These are phyloP conservation scores for Amaranthus palmeri DNA, from an alignment of 148 eudicot species.

Conservation along the genomic window DNA sequence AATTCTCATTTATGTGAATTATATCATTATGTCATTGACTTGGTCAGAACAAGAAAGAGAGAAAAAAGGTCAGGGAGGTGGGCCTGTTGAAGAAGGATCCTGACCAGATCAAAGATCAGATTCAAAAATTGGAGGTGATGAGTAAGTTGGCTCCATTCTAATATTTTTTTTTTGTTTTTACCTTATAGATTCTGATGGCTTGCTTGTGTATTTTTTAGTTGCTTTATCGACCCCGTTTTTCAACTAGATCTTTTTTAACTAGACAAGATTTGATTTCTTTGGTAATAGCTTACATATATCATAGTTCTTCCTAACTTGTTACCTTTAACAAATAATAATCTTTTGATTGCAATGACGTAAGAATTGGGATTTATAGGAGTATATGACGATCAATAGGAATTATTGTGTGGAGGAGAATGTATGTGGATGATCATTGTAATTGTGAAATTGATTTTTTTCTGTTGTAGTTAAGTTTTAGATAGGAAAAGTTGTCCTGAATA, in stretches of 20 bases:
- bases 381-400: no score
- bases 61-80: constrained; percentile 97
- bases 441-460: no score
- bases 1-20: not conserved
- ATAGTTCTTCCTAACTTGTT: not conserved
- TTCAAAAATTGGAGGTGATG: constrained; percentile 82
- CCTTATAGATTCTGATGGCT: not conserved
- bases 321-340: not conserved
- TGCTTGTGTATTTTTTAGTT: not conserved
- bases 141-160: constrained; percentile 48
- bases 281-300: not conserved
- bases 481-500: no score
- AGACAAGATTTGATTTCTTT: not conserved
- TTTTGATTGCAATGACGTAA: no score
- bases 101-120: constrained; percentile 82
- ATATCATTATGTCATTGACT: constrained; percentile 11
- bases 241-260: not conserved
- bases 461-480: no score
- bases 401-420: no score
- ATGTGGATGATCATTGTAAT: no score
- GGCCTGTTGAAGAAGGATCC: constrained; percentile 98
- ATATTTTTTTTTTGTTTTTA: not conserved
- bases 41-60: constrained; percentile 90
- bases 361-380: no score
- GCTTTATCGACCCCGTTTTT: no score